These are phyloP conservation scores for Eutypella sp. DNA, from an alignment of 2,329 filamentous ascomycete genomes.

Conservation along the genomic window DNA sequence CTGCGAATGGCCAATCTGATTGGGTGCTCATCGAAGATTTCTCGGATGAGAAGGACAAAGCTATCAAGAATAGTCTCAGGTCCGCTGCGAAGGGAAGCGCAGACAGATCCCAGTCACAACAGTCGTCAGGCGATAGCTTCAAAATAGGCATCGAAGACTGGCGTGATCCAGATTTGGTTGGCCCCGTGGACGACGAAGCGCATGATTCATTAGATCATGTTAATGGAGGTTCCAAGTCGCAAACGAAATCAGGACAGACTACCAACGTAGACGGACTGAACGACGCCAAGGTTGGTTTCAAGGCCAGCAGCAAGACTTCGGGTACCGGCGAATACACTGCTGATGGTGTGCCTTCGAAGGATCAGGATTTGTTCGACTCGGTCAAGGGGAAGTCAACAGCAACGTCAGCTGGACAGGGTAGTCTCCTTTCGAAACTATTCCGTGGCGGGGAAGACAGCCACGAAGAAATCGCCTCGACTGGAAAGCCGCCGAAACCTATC, in stretches of 20 bases:
- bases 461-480: constrained; percentile 22
- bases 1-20: constrained; percentile 68
- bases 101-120: constrained; percentile 18
- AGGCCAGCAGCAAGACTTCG: constrained; percentile 44
- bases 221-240: background rate
- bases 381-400: constrained; percentile 20
- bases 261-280: background rate
- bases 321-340: constrained; percentile 66
- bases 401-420: constrained; percentile 16
- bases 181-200: constrained; percentile 26
- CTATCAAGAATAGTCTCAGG: constrained; percentile 36
- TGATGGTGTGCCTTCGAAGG: constrained; percentile 27
- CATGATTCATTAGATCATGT: constrained; percentile 2
- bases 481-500: constrained; percentile 22
- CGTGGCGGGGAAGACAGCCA: constrained; percentile 32
- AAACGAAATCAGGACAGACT: background rate
- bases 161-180: constrained; percentile 71
- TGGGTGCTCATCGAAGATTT: constrained; percentile 68
- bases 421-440: constrained; percentile 47
- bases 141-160: constrained; percentile 83
- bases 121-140: constrained; percentile 53
- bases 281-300: constrained; percentile 3
- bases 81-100: constrained; percentile 29
- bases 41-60: constrained; percentile 48
- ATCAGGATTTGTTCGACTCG: constrained; percentile 23